These are phyloP conservation scores for Sanghuangporus weigelae DNA, from an alignment of 1,284 basidiomycete species.

Conservation along the genomic window DNA sequence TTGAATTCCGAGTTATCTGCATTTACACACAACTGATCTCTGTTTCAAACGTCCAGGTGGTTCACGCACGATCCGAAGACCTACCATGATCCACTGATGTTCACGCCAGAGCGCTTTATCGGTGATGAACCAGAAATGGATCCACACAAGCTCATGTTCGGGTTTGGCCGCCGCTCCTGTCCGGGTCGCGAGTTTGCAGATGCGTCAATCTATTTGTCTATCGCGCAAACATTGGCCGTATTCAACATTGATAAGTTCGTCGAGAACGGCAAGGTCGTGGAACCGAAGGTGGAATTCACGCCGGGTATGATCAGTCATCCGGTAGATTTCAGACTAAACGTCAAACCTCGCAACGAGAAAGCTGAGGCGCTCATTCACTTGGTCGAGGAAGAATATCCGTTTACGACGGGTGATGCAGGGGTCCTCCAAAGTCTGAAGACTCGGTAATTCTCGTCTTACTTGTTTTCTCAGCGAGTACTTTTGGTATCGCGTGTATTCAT, in stretches of 20 bases:
- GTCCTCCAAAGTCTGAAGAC: not conserved
- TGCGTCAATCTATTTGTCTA: constrained; percentile 18
- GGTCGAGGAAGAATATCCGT: constrained; percentile 16
- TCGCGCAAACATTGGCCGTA: constrained; percentile 19
- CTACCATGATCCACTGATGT: constrained; percentile 16
- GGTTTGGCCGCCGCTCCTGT: constrained; percentile 17
- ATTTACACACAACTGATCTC: not conserved
- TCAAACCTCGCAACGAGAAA: constrained; percentile 11
- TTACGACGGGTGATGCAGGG: constrained; percentile 6
- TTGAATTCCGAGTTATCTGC: not conserved
- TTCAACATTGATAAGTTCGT: constrained; percentile 20
- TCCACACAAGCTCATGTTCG: constrained; percentile 7
- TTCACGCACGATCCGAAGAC: constrained; percentile 15
- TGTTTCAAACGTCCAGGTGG: not conserved
- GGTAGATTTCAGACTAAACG: constrained; percentile 1
- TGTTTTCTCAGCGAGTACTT: not conserved
- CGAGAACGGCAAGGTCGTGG: constrained; percentile 16
- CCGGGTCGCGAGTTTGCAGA: constrained; percentile 19
- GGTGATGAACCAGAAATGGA: constrained; percentile 14
- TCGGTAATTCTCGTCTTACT: not conserved
- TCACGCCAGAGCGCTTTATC: constrained; percentile 19
- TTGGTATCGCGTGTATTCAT: not conserved
- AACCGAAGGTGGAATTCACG: constrained; percentile 17
- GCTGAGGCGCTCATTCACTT: constrained; percentile 13
- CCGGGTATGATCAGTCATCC: constrained; percentile 20